Conservation (phyloP, 1,284 basidiomycete genomes). For the Thecaphora thlaspeos region DNA sequence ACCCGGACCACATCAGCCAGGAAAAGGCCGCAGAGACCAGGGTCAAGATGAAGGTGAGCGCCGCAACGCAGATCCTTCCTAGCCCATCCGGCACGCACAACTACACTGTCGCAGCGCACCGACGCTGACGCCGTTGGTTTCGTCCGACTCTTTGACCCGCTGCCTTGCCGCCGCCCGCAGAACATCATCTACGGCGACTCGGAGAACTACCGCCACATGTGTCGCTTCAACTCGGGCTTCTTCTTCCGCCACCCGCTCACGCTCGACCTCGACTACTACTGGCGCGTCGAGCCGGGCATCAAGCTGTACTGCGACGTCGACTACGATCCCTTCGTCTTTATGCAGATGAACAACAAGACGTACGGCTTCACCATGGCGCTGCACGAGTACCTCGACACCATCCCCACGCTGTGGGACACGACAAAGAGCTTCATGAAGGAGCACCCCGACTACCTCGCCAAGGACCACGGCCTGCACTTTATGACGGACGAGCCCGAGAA, state of each 20-base stretch:
- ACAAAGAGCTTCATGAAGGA: conserved; percentile 69
- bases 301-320: conserved; percentile 74
- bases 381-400: conserved; percentile 74
- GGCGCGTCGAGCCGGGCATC: conserved; percentile 78
- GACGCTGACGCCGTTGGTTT: background rate
- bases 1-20: conserved; percentile 70
- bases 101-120: too few relatives aligned
- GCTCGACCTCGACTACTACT: conserved; percentile 84
- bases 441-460: conserved; percentile 69
- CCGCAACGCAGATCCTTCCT: too few relatives aligned
- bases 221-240: conserved; percentile 89
- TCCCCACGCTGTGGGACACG: conserved; percentile 72
- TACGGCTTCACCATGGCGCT: conserved; percentile 76
- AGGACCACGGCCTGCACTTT: conserved; percentile 73
- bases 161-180: conserved; percentile 53
- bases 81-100: too few relatives aligned
- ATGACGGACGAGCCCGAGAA: conserved; percentile 72
- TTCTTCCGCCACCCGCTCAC: conserved; percentile 60
- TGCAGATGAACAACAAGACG: conserved; percentile 73
- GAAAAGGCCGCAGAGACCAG: conserved; percentile 67
- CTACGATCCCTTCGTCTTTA: conserved; percentile 81
- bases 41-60: conserved; percentile 67
- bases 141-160: background rate
- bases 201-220: conserved; percentile 65
- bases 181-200: conserved; percentile 83